Evolutionary conservation across 2,329 filamentous ascomycete species (phyloP), one percentile per base, ranked within the genome.

Genomic region (Hypomyces rosellus): DNA sequence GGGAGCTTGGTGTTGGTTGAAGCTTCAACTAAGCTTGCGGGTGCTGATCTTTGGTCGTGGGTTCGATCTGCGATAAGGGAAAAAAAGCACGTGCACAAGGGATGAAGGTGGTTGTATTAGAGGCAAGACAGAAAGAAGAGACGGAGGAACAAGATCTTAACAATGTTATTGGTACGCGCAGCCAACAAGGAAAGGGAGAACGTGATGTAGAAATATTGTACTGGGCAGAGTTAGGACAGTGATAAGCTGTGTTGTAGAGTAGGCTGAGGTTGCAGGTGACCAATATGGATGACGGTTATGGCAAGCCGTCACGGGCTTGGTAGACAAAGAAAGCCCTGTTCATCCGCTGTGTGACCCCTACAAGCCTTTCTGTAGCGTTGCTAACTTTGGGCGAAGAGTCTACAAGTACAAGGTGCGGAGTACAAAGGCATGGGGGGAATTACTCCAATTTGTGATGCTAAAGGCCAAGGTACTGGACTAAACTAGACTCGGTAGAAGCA

Each of bases 291-390:
- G 14, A 15, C 20, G 12, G n/a, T 41, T 22, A 20, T 13, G 20
- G 41, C 11, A 22, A 16, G 4, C 33, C 34, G 41, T 50, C 48
- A 50, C 41, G 48, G 41, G 48, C 33, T n/a, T n/a, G n/a, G n/a
- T 9, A 44, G 48, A 39, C 34, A 6, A 13, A 30, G 25, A 30
- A 30, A 8, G 39, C 16, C 15, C 15, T 42, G 39, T 11, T 42
- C 13, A 9, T 20, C 16, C 20, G 39, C 15, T 42, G 39, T 42
- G 39, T 42, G 39, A 42, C 39, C 39, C 39, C 22, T 20, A 7
- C 15, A 13, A 13, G 39, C 39, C 20, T n/a, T n/a, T 16, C 39
- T 15, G 13, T 15, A 22, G 15, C 13, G 13, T 18, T 13, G 13
- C 39, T 16, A 20, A 22, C n/a, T 15, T 7, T 13, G 15, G 39